These are phyloP conservation scores for Daldinia bambusicola DNA, from an alignment of 495 filamentous ascomycete species.

Conservation along the genomic window DNA sequence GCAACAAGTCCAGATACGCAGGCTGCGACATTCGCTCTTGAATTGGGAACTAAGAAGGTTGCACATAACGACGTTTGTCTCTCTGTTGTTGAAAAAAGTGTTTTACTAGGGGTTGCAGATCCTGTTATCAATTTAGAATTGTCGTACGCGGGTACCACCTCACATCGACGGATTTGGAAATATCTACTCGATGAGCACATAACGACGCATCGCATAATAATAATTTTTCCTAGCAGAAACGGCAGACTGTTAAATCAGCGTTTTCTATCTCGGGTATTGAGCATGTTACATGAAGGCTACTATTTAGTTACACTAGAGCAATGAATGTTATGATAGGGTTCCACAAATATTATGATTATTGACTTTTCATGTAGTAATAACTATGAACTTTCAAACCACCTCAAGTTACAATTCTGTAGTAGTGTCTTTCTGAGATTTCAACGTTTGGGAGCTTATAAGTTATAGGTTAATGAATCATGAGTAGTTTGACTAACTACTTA, in stretches of 20 bases:
- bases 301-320: no score
- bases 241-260: no score
- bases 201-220: not conserved
- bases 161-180: not conserved
- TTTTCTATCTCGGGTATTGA: no score
- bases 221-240: no score
- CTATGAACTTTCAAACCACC: no score
- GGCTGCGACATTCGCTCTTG: not conserved
- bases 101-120: not conserved
- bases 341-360: no score
- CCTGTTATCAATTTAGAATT: not conserved
- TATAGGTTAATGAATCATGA: not conserved
- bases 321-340: no score
- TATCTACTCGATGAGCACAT: not conserved
- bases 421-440: no score
- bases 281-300: no score
- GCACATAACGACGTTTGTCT: not conserved
- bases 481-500: not conserved
- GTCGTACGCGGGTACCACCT: not conserved
- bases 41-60: not conserved
- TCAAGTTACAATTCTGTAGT: no score
- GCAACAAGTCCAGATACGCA: not conserved
- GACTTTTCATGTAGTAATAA: no score
- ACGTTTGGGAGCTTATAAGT: not conserved
- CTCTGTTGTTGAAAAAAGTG: not conserved